Conservation (phyloP, 768 basidiomycete genomes). For the Tulasnella sp. region DNA sequence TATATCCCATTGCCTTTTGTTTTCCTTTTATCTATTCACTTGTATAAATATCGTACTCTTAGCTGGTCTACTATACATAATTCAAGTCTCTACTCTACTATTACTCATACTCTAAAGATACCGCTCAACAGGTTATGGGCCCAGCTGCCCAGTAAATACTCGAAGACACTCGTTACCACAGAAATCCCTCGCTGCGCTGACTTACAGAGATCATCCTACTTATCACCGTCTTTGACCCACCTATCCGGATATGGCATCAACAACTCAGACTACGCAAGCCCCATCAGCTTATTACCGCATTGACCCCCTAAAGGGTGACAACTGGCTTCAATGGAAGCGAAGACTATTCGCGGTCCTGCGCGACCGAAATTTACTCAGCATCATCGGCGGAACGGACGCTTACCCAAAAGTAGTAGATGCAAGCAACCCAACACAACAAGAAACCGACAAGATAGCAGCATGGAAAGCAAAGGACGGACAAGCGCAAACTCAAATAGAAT, state of each 20-base stretch:
- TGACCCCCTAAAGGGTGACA: constrained; percentile 30
- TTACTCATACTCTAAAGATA: too few relatives aligned
- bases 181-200: neutral
- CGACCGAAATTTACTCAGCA: constrained; percentile 22
- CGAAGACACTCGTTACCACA: neutral
- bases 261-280: neutral
- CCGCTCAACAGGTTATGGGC: constrained; percentile 15
- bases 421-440: neutral
- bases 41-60: too few relatives aligned
- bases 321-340: constrained; percentile 37
- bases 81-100: too few relatives aligned
- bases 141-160: constrained; percentile 2
- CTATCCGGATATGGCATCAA: neutral
- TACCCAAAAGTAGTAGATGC: neutral
- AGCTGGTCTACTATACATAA: too few relatives aligned
- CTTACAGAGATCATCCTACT: neutral
- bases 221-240: neutral
- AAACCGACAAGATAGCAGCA: constrained; percentile 20
- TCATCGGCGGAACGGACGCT: constrained; percentile 15
- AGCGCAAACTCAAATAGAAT: constrained; percentile 44
- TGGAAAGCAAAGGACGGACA: constrained; percentile 45
- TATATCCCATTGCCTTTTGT: too few relatives aligned
- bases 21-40: too few relatives aligned
- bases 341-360: constrained; percentile 32
- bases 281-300: constrained; percentile 9